These are phyloP conservation scores for Dactylonectria macrodidyma DNA, from an alignment of 2,329 filamentous ascomycete genomes.

Conservation along the genomic window DNA sequence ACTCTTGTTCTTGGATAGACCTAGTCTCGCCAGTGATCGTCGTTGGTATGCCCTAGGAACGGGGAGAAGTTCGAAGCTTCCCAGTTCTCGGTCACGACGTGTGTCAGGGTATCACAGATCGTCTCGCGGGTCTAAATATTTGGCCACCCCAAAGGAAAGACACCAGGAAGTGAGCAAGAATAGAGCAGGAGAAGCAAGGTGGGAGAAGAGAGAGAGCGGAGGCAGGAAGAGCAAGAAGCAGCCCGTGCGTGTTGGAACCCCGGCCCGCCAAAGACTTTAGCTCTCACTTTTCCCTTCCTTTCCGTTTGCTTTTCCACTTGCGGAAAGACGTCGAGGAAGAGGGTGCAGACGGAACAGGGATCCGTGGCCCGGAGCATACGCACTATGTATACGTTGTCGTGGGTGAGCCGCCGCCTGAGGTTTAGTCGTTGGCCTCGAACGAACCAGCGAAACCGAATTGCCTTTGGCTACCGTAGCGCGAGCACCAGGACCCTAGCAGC, in stretches of 20 bases:
- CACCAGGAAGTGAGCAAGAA: not conserved
- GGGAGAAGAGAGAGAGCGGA: slow-evolving; percentile 16
- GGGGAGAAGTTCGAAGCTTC: not conserved
- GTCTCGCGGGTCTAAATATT: slow-evolving; percentile 19
- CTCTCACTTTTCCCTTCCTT: not conserved
- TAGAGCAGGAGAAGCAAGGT: slow-evolving; percentile 1
- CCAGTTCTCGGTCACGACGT: slow-evolving; percentile 3
- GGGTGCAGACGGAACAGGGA: slow-evolving; percentile 7
- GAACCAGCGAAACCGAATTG: slow-evolving; percentile 27
- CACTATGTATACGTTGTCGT: not conserved
- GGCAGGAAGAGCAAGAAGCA: not conserved
- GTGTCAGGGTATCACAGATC: slow-evolving; percentile 1
- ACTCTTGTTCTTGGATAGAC: slow-evolving; percentile 10
- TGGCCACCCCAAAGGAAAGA: slow-evolving; percentile 12
- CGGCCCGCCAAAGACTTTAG: slow-evolving; percentile 8
- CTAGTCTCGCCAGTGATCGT: slow-evolving; percentile 9
- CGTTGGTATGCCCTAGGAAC: not conserved
- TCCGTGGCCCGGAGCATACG: slow-evolving; percentile 1
- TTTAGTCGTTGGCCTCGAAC: slow-evolving; percentile 3
- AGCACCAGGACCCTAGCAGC: slow-evolving; percentile 17
- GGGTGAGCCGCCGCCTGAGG: slow-evolving; percentile 3
- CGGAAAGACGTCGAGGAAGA: slow-evolving; percentile 6
- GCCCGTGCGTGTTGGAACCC: slow-evolving; percentile 25
- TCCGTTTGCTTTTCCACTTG: slow-evolving; percentile 19
- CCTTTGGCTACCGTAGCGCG: not conserved